Percentiles rank a stretch among this genome's conserved stretches.
These are phyloP conservation scores for Rhodotorula babjevae DNA, from an alignment of 768 basidiomycete species.

Conservation along the genomic window DNA sequence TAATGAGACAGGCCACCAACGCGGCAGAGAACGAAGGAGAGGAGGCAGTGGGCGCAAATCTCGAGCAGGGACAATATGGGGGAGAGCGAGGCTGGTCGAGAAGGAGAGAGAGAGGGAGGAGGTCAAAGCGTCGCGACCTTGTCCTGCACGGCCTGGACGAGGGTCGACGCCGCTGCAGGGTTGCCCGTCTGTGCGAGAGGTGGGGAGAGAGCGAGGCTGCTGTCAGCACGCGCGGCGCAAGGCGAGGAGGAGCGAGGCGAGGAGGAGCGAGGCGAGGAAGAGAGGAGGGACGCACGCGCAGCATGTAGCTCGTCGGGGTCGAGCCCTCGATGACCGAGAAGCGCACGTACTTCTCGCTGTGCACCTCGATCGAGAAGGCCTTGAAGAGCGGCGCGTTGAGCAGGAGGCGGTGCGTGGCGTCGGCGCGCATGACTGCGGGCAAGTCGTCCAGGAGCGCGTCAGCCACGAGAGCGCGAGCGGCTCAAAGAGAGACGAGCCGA, in stretches of 20 bases:
- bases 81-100: background rate
- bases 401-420: constrained; percentile 39
- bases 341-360: constrained; percentile 39
- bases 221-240: too few species aligned
- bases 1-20: too few species aligned
- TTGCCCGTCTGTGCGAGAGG: constrained; percentile 1
- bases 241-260: background rate
- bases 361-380: constrained; percentile 36
- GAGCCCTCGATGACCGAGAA: constrained; percentile 32
- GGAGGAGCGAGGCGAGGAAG: background rate
- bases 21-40: too few species aligned
- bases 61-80: background rate
- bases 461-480: background rate
- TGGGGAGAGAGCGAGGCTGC: too few species aligned
- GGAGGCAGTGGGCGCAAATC: too few species aligned
- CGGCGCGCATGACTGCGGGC: constrained; percentile 40
- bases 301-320: constrained; percentile 39
- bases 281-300: constrained; percentile 22
- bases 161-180: constrained; percentile 8
- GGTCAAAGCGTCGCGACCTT: constrained; percentile 23
- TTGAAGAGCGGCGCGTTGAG: constrained; percentile 40
- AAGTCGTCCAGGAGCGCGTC: too few species aligned
- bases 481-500: background rate
- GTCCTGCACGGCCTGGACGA: constrained; percentile 28
- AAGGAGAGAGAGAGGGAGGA: background rate